Base-by-base conservation (phyloP, 495 filamentous ascomycete genomes). In the Penicillium psychrofluorescens region DNA sequence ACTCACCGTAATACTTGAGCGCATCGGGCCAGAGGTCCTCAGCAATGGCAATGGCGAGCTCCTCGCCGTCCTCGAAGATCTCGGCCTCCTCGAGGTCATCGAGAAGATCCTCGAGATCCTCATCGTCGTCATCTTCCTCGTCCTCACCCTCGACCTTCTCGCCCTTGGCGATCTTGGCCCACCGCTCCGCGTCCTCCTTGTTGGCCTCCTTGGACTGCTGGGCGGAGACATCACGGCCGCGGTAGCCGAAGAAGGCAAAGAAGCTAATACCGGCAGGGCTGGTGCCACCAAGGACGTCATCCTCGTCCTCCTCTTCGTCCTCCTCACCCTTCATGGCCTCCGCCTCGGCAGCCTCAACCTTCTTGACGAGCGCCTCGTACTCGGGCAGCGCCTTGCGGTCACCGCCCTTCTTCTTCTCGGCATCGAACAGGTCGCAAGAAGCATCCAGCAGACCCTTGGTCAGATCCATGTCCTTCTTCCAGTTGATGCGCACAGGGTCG, bases 21-120 rank as follows among this genome's bases (percentile, higher is more conserved):
- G 91, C 91, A 41, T 80, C 76, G 22, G 87, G 84, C 81, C 83
- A 97, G 38, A 95, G 69, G 48, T 95, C 90, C 48, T 95, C 90
- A 14, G 85, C 79, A 50, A 95, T 67, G 27, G 81, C 67, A 43
- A 90, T 72, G 13, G 90, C 90, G 11, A 95, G 50, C 46, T 87
- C 81, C 42, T 92, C 88, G 5, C 88, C 91, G 16, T 75, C 74
- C 1, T 82, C 82, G 71, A 89, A 95, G 43, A 91, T 81, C 63
- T 95, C 89, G 12, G 81, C 68, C 2, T 74, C 75, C 8, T 78
- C 72, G 1, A 78, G 70, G 0, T 77, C 75, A 1, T 79, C 70
- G 3, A 68, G 68, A 1, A 70, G 69, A 6, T 81, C 76, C 6
- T 76, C 72, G 1, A 77, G 70, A 0, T 74, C 72, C 7, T 77